phyloP scores from a whole-genome alignment of 495 filamentous ascomycete genomes.

The Parathielavia hyrcaniae region DNA sequence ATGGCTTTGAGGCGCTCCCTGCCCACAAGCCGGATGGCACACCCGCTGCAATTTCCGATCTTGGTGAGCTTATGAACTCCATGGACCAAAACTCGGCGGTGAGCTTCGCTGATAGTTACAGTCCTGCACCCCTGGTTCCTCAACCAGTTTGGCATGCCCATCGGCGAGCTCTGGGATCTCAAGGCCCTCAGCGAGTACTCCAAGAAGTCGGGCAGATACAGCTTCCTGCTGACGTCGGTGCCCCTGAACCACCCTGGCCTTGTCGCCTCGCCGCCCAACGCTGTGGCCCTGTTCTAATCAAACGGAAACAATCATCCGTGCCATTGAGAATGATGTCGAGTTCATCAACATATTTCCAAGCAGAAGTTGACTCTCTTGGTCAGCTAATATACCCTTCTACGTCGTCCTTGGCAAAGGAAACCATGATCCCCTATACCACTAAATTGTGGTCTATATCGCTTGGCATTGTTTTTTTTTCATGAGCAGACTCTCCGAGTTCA shows the following conservation, averaged over 20 bases:
- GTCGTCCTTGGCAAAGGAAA: too few species aligned
- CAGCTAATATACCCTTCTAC: too few species aligned
- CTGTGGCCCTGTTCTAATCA: slow-evolving; percentile 48
- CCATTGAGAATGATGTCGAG: neutral
- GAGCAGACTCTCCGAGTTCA: too few species aligned
- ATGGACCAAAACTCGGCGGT: too few species aligned
- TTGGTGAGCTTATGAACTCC: slow-evolving; percentile 30
- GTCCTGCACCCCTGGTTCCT: slow-evolving; percentile 59
- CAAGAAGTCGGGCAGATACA: slow-evolving; percentile 53
- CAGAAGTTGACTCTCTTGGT: neutral
- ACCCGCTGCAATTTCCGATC: slow-evolving; percentile 18
- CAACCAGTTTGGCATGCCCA: slow-evolving; percentile 57
- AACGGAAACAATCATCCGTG: neutral
- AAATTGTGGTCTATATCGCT: too few species aligned
- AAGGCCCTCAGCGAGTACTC: slow-evolving; percentile 47
- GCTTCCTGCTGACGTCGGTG: slow-evolving; percentile 60
- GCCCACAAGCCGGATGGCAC: slow-evolving; percentile 35
- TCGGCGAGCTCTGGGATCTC: slow-evolving; percentile 61
- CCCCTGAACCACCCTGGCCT: slow-evolving; percentile 54
- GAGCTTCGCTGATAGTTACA: slow-evolving; percentile 28
- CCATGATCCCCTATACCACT: too few species aligned
- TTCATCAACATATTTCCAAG: neutral
- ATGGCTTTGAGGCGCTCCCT: slow-evolving; percentile 44
- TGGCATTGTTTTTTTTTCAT: too few species aligned
- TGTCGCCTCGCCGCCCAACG: slow-evolving; percentile 44